Conservation (phyloP, 2,329 filamentous ascomycete species). For the Macroventuria anomochaeta region DNA sequence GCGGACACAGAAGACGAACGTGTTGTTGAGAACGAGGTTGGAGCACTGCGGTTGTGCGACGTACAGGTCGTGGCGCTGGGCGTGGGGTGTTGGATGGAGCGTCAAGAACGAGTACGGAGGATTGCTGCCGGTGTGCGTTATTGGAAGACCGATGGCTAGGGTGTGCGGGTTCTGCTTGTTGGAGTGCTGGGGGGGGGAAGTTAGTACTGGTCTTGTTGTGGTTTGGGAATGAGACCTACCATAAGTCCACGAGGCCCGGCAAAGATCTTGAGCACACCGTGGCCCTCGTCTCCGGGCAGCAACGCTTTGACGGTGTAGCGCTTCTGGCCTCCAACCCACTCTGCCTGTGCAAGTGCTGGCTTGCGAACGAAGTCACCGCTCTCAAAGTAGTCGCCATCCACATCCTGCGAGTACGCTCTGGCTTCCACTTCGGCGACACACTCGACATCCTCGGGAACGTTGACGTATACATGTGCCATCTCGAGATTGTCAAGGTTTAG, state of each 20-base stretch:
- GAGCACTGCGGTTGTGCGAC: constrained; percentile 95
- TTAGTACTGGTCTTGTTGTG: constrained; percentile 21
- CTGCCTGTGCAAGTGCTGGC: constrained; percentile 85
- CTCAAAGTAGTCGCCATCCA: constrained; percentile 91
- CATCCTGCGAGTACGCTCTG: constrained; percentile 77
- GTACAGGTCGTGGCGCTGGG: constrained; percentile 96
- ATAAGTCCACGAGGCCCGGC: constrained; percentile 93
- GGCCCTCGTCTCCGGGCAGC: constrained; percentile 88
- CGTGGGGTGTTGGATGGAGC: constrained; percentile 93
- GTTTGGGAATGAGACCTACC: constrained; percentile 50
- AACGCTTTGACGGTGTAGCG: constrained; percentile 93
- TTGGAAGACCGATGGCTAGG: constrained; percentile 85
- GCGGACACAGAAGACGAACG: constrained; percentile 94
- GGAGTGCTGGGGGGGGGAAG: constrained; percentile 65
- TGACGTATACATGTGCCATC: constrained; percentile 87
- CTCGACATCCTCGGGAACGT: constrained; percentile 88
- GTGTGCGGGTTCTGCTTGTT: constrained; percentile 96
- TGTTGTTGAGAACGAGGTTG: constrained; percentile 89
- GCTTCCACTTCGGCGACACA: constrained; percentile 92
- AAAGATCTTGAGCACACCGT: constrained; percentile 87
- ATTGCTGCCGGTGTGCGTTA: constrained; percentile 90
- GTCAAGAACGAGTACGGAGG: constrained; percentile 92
- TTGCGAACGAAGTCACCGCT: constrained; percentile 87
- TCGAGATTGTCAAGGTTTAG: constrained; percentile 89
- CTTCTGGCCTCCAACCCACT: constrained; percentile 88